Base-by-base conservation (phyloP, 306 rosid genomes). In the Mimosa pudica region DNA sequence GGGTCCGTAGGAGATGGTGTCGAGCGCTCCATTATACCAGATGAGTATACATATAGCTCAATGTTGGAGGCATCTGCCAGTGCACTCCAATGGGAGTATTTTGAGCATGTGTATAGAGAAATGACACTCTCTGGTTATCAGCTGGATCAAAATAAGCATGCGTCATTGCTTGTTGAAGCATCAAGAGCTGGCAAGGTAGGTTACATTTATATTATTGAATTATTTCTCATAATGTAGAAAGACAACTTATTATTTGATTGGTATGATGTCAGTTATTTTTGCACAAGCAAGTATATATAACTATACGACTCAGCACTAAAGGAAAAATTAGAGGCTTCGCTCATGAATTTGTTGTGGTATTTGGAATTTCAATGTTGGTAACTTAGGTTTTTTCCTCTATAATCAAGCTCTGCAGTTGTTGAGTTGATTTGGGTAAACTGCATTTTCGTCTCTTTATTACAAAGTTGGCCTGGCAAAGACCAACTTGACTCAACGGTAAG, bases 31-130 rank as follows among this genome's bases (percentile, higher is more conserved):
- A 70, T 81, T 70, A 48, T 85, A 66, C 98, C 92, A 18, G 96
- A 95, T 80, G 68, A 70, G 72, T 92, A 84, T 85, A 92, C 97
- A 16, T 95, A 92, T 76, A 81, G 77, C 79, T 69, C 89, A 30
- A 90, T 95, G 87, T 88, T 92, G 80, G 92, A 91, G 86, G 92
- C 91, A 45, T 90, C 97, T 42, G 91, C 97, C 48, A 80, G 88
- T 58, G 89, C 98, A 61, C 89, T 82, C 58, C 98, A 91, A 73
- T 95, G 98, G 98, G 98, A 95, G 84, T 95, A 95, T 84, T 95
- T 95, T 79, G 98, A 94, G 88, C 90, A 82, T 79, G 91, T 91
- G 64, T 94, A 92, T 83, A 90, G 86, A 80, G 97, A 92, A 85
- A 92, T 94, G 97, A 81, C 87, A 80, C 84, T 92, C 42, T 83